phyloP scores from a whole-genome alignment of 2,329 filamentous ascomycete genomes.

The Exophiala lecanii-corni region DNA sequence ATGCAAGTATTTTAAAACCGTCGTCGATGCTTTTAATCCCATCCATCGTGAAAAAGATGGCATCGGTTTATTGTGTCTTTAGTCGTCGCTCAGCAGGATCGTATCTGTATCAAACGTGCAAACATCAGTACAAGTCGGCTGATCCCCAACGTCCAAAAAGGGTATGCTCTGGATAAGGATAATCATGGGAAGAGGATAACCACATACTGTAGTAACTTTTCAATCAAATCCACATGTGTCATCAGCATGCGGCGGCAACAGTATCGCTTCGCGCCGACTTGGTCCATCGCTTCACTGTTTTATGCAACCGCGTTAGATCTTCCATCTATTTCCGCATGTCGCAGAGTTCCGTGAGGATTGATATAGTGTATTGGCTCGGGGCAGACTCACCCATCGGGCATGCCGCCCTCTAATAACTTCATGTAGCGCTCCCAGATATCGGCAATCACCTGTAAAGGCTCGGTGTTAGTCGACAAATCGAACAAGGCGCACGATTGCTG shows the following conservation, averaged over 20 bases:
- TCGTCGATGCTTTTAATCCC: no score
- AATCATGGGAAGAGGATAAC: no score
- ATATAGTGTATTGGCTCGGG: no score
- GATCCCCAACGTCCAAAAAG: no score
- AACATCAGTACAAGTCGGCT: no score
- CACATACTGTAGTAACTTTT: conserved; percentile 88
- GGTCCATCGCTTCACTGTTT: conserved; percentile 95
- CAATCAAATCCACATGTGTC: conserved; percentile 97
- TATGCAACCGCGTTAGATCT: no score
- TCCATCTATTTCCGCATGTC: no score
- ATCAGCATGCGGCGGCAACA: conserved; percentile 99
- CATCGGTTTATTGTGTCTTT: conserved; percentile 17
- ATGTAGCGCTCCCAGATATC: conserved; percentile 98
- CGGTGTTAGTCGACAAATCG: conserved; percentile 17
- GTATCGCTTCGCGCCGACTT: conserved; percentile 88
- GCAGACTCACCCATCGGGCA: conserved; percentile 65
- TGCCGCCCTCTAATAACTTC: conserved; percentile 73
- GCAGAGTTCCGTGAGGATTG: no score
- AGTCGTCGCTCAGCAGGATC: conserved; percentile 23
- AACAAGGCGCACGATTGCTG: neutral
- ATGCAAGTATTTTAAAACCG: no score
- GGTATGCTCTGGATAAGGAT: no score
- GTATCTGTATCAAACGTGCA: conserved; percentile 12
- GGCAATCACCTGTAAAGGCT: conserved; percentile 69
- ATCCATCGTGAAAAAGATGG: no score